Conservation (phyloP, 257 asterid genomes). For the Ilex aquifolium region DNA sequence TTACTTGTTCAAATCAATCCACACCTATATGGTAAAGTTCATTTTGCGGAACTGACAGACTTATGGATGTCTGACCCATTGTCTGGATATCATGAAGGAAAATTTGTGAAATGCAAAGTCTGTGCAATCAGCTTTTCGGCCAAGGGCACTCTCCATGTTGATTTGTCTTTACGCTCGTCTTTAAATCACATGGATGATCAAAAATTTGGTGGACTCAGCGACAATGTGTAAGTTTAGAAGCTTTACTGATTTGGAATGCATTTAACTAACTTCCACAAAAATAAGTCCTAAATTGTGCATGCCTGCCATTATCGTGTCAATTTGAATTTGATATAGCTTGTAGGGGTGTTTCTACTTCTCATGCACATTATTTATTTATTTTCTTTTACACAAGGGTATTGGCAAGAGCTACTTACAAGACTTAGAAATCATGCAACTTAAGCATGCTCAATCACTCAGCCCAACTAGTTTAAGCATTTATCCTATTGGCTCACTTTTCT, state of each 20-base stretch:
- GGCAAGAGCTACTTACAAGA: no score
- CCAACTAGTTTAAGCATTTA: no score
- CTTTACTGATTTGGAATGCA: constrained; percentile 13
- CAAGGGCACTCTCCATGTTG: constrained; percentile 61
- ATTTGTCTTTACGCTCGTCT: constrained; percentile 61
- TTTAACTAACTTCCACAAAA: not conserved
- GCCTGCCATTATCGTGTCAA: no score
- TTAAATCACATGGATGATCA: constrained; percentile 22
- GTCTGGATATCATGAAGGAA: constrained; percentile 65
- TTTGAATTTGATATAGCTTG: no score
- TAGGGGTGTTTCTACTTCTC: no score
- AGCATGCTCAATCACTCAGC: no score
- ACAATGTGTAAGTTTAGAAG: constrained; percentile 38
- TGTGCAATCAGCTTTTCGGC: constrained; percentile 44
- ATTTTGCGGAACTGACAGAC: constrained; percentile 71
- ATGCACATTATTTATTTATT: no score
- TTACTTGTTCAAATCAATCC: constrained; percentile 68
- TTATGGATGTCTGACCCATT: constrained; percentile 68
- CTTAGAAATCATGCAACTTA: no score
- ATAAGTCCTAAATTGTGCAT: constrained; percentile 1
- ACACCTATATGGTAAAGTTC: constrained; percentile 78
- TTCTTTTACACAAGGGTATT: no score
- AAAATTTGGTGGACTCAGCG: constrained; percentile 20
- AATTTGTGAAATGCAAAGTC: constrained; percentile 80
- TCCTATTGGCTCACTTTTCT: no score